phyloP scores from a whole-genome alignment of 1,284 basidiomycete species.

The Moniliella sp. region DNA sequence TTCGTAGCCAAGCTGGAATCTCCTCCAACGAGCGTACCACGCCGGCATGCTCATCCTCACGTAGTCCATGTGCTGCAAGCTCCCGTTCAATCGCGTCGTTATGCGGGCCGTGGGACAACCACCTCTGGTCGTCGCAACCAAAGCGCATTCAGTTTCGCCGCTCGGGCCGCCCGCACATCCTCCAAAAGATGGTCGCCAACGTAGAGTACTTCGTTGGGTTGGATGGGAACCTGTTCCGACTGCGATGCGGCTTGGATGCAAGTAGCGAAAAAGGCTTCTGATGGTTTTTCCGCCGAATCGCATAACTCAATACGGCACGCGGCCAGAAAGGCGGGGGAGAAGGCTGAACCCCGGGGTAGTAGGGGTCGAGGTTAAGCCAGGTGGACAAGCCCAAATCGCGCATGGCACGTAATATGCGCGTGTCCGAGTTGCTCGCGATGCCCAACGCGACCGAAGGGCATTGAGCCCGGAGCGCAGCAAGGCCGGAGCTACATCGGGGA shows the following conservation, averaged over 20 bases:
- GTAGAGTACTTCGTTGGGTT: conserved; percentile 7
- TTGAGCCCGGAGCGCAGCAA: conserved; percentile 1
- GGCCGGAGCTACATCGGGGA: conserved; percentile 9
- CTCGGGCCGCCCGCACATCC: conserved; percentile 12
- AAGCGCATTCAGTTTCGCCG: conserved; percentile 8
- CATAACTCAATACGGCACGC: too few relatives aligned
- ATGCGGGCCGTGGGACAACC: background rate
- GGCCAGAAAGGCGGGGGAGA: too few relatives aligned
- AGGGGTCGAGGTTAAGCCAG: conserved; percentile 7
- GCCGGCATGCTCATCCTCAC: background rate
- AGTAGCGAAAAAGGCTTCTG: conserved; percentile 11
- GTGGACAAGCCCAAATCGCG: conserved; percentile 6
- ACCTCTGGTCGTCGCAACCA: conserved; percentile 5
- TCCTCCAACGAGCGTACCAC: too few relatives aligned
- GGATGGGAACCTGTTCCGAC: too few relatives aligned
- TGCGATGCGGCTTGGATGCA: conserved; percentile 8
- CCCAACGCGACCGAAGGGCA: conserved; percentile 2
- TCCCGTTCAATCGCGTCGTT: background rate
- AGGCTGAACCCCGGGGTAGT: background rate
- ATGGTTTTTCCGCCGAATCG: too few relatives aligned
- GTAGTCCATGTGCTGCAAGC: background rate
- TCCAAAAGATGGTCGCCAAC: conserved; percentile 16
- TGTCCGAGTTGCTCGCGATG: conserved; percentile 14
- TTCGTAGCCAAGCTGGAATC: too few relatives aligned
- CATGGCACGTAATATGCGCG: conserved; percentile 8